Base-by-base conservation (phyloP, 768 basidiomycete species). In the Lactifluus echinatus region DNA sequence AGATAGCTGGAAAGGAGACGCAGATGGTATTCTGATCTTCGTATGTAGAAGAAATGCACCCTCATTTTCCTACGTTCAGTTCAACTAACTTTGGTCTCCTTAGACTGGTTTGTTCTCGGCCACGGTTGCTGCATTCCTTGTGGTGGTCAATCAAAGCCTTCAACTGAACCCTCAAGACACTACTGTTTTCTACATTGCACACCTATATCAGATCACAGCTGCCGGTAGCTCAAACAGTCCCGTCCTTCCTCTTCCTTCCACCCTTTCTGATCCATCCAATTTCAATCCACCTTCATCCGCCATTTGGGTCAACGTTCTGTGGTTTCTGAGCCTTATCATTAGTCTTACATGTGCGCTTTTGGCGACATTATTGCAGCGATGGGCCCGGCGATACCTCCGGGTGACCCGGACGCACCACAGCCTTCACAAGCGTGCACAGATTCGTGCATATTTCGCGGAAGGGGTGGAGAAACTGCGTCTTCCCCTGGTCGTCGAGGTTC, bases 21-120 rank as follows among this genome's bases (percentile, higher is more conserved):
- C 50, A 40, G 26, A 51, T 40, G 50, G 39, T 21, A 51, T 52
- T 10, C 28, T 42, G 23, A n/a, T 52, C 50, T 52, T 52, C 28
- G 50, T 52, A 43, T 21, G 50, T 29, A 46, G n/a, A 3, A 37
- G 17, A 2, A 17, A n/a, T 17, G 29, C 7, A 17, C 12, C 29
- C n/a, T 23, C 31, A 15, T 43, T 19, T 43, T 23, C 40, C 43
- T n/a, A n/a, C n/a, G n/a, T n/a, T 10, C 34, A 15, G 40, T 40
- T n/a, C 23, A 21, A 12, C 19, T 19, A 14, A 23, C 19, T n/a
- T 43, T 21, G 15, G 17, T 43, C 28, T 40, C 21, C 19, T 33
- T 31, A 52, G 51, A 23, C 31, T 23, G 19, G 51, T n/a, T 28
- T 50, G 36, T 45, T 53, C 21, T 53, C 52, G 19, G 24, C 43